Conservation (phyloP, 176 grass and related monocot genomes). For the Lolium rigidum region DNA sequence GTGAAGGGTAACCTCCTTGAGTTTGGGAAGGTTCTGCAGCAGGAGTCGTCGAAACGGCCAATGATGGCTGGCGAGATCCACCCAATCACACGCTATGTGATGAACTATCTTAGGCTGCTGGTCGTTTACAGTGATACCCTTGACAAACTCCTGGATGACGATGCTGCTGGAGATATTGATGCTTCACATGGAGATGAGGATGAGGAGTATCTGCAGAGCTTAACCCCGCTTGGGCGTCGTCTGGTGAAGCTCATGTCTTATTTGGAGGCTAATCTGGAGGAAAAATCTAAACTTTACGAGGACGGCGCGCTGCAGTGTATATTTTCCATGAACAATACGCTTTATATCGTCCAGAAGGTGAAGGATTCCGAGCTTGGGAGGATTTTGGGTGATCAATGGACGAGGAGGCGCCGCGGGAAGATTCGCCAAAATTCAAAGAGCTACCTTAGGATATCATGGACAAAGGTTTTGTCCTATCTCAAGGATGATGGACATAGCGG, state of each 20-base stretch:
- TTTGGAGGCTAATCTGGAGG: constrained; percentile 90
- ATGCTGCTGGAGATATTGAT: constrained; percentile 28
- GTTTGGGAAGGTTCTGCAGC: constrained; percentile 84
- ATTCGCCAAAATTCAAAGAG: constrained; percentile 81
- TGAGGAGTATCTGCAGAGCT: constrained; percentile 58
- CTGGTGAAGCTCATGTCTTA: constrained; percentile 81
- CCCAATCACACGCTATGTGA: constrained; percentile 92
- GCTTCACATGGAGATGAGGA: constrained; percentile 53
- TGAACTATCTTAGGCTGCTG: constrained; percentile 88
- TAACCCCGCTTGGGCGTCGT: constrained; percentile 67
- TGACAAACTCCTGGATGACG: constrained; percentile 65
- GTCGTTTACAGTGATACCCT: constrained; percentile 83
- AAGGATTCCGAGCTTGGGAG: constrained; percentile 93
- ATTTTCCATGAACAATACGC: constrained; percentile 98
- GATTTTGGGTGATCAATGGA: constrained; percentile 90
- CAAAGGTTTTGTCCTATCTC: constrained; percentile 84
- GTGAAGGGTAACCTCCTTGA: constrained; percentile 79
- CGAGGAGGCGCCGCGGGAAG: constrained; percentile 70
- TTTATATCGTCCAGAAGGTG: constrained; percentile 83
- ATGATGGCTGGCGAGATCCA: constrained; percentile 92
- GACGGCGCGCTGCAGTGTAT: constrained; percentile 81
- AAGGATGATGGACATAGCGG: constrained; percentile 76
- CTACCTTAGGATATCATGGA: constrained; percentile 92
- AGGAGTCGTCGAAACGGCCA: constrained; percentile 72
- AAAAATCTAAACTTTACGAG: constrained; percentile 91